Conservation (phyloP, 805 yeast species). For the Debaryomyces maramus region DNA sequence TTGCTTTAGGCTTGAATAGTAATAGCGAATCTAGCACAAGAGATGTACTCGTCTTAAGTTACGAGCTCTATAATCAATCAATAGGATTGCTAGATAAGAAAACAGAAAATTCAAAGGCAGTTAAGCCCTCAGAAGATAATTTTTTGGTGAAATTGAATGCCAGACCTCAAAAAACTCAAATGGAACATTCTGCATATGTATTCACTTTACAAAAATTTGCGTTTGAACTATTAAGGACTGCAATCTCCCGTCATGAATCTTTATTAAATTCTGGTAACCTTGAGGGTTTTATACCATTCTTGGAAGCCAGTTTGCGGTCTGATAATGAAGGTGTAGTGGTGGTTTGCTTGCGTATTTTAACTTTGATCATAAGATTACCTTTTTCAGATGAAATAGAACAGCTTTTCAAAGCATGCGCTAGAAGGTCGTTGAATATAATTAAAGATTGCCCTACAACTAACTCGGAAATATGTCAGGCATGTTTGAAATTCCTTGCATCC, state of each 20-base stretch:
- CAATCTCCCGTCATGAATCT: constrained; percentile 61
- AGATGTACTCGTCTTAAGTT: constrained; percentile 68
- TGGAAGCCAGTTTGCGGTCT: constrained; percentile 59
- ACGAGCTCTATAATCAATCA: constrained; percentile 65
- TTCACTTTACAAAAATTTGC: constrained; percentile 72
- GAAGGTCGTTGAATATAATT: constrained; percentile 59
- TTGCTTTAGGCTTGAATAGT: constrained; percentile 73
- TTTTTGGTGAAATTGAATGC: constrained; percentile 74
- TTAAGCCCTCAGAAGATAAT: constrained; percentile 49
- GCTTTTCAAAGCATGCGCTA: constrained; percentile 59
- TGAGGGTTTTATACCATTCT: constrained; percentile 70
- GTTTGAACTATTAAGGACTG: constrained; percentile 71
- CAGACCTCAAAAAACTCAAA: constrained; percentile 52
- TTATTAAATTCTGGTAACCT: constrained; percentile 62
- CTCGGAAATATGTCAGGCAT: constrained; percentile 75
- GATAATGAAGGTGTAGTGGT: constrained; percentile 78
- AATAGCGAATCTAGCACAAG: constrained; percentile 59
- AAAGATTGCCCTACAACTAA: constrained; percentile 77
- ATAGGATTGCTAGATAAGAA: constrained; percentile 11
- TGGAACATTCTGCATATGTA: constrained; percentile 55
- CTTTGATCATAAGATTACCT: constrained; percentile 59
- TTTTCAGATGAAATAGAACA: constrained; percentile 54
- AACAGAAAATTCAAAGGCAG: background rate
- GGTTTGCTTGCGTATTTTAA: constrained; percentile 63
- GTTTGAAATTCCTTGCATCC: constrained; percentile 71